Base-by-base conservation (phyloP, 75 land plant species). In the Ceratopteris richardii region DNA sequence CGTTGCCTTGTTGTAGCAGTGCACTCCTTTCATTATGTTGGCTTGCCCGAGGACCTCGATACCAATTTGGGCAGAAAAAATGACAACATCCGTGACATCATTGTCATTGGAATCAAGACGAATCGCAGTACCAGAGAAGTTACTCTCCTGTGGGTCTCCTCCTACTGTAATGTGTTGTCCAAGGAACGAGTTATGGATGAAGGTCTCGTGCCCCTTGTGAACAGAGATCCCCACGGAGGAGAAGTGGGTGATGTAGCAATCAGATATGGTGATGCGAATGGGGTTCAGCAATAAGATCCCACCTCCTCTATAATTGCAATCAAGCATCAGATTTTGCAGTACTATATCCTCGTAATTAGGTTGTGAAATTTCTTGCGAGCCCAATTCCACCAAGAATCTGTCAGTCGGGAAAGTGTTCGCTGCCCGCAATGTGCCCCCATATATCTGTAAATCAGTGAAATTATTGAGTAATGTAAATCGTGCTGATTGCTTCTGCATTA, bases 1-100 rank as follows among this genome's bases (percentile, higher is more conserved):
- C 6, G 94, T 80, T 13, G 94, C 97, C 63, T 91, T 87, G 69
- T 91, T 91, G 53, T 91, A 91, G 54, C 86, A 80, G 54, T 84
- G 97, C 0, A 80, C 82, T 0, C 83, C 86, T 0, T 77, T 69
- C 20, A 91, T 21, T 0, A 57, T 53, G 54, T 91, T 91, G 51
- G 86, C 94, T 56, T 79, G 89, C 2, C 97, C 94, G 19, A 57
- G 53, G 3, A 91, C 54, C 4, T 75, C 20, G 1, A 91, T 64
- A 0, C 94, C 97, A 37, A 55, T 44, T 1, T 68, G 80, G 27
- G 93, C 97, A 0, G 97, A 87, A 65, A 91, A 91, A 26, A 91
- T 76, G 28, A 82, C 93, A 16, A 85, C 86, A 55, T 91, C 82
- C 19, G 86, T 80, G 22, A 91, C 71, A 7, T 75, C 69, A 55